Percentiles rank a stretch among this genome's conserved stretches.
Conservation (phyloP, 1,139 yeast genomes). For the Suhomyces kunorum region DNA sequence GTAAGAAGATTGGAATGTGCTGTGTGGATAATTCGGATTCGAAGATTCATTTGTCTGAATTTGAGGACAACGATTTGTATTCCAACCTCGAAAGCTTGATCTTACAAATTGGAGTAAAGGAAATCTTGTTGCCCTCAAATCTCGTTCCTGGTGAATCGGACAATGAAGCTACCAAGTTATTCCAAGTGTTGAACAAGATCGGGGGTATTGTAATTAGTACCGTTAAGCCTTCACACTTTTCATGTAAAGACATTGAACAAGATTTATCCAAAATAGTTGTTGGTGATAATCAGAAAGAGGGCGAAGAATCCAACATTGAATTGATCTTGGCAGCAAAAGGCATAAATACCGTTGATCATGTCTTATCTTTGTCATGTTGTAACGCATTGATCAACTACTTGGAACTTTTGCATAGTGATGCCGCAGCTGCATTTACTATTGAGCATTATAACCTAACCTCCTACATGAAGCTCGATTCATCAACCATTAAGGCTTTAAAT, state of each 20-base stretch:
- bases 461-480: slow-evolving; percentile 85
- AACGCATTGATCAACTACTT: slow-evolving; percentile 67
- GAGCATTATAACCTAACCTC: slow-evolving; percentile 69
- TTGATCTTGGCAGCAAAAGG: slow-evolving; percentile 63
- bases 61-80: slow-evolving; percentile 82
- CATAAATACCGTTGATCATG: slow-evolving; percentile 38
- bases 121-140: slow-evolving; percentile 62
- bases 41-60: slow-evolving; percentile 72
- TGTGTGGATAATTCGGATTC: slow-evolving; percentile 74
- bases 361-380: slow-evolving; percentile 48
- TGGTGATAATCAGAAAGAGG: slow-evolving; percentile 22
- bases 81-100: slow-evolving; percentile 83
- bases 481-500: slow-evolving; percentile 86
- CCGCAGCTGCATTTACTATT: slow-evolving; percentile 47
- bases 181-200: slow-evolving; percentile 64
- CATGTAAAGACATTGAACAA: slow-evolving; percentile 64
- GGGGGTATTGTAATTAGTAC: slow-evolving; percentile 74
- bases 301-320: slow-evolving; percentile 38
- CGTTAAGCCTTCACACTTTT: slow-evolving; percentile 57
- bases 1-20: slow-evolving; percentile 69
- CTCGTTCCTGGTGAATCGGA: slow-evolving; percentile 31
- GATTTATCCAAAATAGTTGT: slow-evolving; percentile 56
- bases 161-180: slow-evolving; percentile 50
- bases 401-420: slow-evolving; percentile 56
- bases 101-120: slow-evolving; percentile 87